Conservation (phyloP, 2,329 filamentous ascomycete genomes). For the Aspergillus sojae region DNA sequence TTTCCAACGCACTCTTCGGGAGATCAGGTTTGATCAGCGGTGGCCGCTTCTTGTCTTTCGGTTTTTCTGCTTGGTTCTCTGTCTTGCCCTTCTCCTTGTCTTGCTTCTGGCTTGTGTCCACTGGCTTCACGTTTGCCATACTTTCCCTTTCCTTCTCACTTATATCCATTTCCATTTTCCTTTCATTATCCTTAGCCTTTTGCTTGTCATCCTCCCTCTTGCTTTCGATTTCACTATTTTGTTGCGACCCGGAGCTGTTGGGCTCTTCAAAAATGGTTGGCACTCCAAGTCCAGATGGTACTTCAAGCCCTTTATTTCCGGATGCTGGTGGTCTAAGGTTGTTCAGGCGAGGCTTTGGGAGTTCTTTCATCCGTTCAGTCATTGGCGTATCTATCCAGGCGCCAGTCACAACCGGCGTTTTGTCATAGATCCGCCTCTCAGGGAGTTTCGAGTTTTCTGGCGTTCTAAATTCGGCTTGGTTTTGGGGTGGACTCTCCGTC, state of each 20-base stretch:
- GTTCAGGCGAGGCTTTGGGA: constrained; percentile 28
- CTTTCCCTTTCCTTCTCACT: constrained; percentile 2
- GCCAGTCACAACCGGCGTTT: constrained; percentile 49
- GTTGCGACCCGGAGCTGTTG: constrained; percentile 3
- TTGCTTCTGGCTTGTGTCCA: neutral
- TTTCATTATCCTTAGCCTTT: constrained; percentile 9
- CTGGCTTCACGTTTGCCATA: neutral
- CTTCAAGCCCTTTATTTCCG: neutral
- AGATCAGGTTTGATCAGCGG: constrained; percentile 40
- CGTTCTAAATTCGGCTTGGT: constrained; percentile 30
- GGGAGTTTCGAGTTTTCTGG: constrained; percentile 37
- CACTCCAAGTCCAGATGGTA: constrained; percentile 11
- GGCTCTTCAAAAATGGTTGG: constrained; percentile 8
- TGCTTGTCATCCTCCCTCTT: neutral
- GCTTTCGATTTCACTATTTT: constrained; percentile 10
- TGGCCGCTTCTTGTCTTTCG: constrained; percentile 21
- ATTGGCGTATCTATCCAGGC: constrained; percentile 52
- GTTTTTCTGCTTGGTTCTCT: constrained; percentile 1
- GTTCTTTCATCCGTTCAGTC: constrained; percentile 37
- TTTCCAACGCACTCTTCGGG: constrained; percentile 46
- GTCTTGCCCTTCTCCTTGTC: neutral
- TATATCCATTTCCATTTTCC: constrained; percentile 4
- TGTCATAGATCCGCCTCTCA: constrained; percentile 39
- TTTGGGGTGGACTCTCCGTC: constrained; percentile 37
- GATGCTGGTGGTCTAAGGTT: constrained; percentile 27